Evolutionary conservation across 257 asterid genomes (phyloP), one percentile per base, ranked within the genome.

Genomic region (Capsicum baccatum): DNA sequence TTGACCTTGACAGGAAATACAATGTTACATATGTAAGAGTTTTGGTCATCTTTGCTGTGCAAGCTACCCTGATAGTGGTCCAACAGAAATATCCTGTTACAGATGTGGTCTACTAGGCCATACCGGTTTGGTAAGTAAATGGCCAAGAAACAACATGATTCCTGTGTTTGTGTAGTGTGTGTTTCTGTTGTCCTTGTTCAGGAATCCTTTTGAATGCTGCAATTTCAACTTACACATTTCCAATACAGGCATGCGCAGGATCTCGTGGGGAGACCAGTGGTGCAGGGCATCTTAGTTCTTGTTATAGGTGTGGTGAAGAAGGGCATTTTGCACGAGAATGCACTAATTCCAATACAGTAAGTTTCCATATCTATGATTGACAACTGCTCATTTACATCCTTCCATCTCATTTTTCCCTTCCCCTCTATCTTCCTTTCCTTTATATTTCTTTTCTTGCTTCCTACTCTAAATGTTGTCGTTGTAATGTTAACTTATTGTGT

Each of bases 321-420:
- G 99, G 98, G 8, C 99, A 94, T 88, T 94, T 93, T 90, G 97
- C 97, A 83, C 99, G 99, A 80, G 99, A 94, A 88, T 96, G 99
- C 92, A 86, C 90, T 74, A 89, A 52, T 85, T 86, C 89, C 84
- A 57, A 33, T 39, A 90, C 82, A 92, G 98, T 94, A 86, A 64
- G 85, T 79, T 68, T 16, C 67, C 15, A 42, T n/a, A 70, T 67
- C 50, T 85, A 56, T 83, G 83, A 52, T 68, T 52, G 26, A 39
- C 17, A 8, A 8, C 79, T 83, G 16, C 35, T 70, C 39, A 48
- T 48, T 76, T 76, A 19, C 81, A 52, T 35, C 63, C 80, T 52
- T 74, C 47, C 44, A 13, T 50, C 62, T 5, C 62, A 2, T 52
- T 7, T 48, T 21, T 42, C 8, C 33, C 12, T 19, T 21, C 50